These are phyloP conservation scores for Epithele typhae DNA, from an alignment of 768 basidiomycete species.

Conservation along the genomic window DNA sequence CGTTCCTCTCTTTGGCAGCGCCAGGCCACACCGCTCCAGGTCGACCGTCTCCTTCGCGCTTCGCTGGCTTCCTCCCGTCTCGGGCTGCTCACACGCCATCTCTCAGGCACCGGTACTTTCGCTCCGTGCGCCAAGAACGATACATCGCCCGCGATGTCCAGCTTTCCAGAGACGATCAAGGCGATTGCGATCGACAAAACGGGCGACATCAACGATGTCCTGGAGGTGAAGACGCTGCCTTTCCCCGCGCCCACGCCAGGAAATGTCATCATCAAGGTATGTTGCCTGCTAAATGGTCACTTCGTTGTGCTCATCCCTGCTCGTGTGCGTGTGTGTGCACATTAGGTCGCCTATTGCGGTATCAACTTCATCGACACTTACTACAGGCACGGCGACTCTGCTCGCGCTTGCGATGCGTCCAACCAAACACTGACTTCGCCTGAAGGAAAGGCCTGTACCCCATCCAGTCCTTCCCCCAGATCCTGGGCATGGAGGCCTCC, in stretches of 20 bases:
- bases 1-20: too few relatives aligned
- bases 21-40: too few relatives aligned
- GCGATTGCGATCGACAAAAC: slow-evolving; percentile 69
- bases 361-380: slow-evolving; percentile 91
- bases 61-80: too few relatives aligned
- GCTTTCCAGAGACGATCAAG: slow-evolving; percentile 58
- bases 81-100: slow-evolving; percentile 23
- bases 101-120: slow-evolving; percentile 21
- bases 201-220: slow-evolving; percentile 75
- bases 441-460: slow-evolving; percentile 62
- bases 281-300: too few relatives aligned
- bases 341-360: slow-evolving; percentile 67
- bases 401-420: background rate
- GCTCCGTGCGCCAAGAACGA: too few relatives aligned
- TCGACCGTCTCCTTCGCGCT: too few relatives aligned
- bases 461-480: slow-evolving; percentile 50
- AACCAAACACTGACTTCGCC: background rate
- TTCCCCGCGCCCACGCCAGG: slow-evolving; percentile 60
- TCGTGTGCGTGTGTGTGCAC: too few relatives aligned
- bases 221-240: slow-evolving; percentile 62
- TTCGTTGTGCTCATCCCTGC: too few relatives aligned
- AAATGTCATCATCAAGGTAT: slow-evolving; percentile 52
- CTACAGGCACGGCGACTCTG: slow-evolving; percentile 46
- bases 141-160: slow-evolving; percentile 36
- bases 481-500: slow-evolving; percentile 73